These are phyloP conservation scores for Cladosporium sp. DNA, from an alignment of 2,329 filamentous ascomycete species.

Conservation along the genomic window DNA sequence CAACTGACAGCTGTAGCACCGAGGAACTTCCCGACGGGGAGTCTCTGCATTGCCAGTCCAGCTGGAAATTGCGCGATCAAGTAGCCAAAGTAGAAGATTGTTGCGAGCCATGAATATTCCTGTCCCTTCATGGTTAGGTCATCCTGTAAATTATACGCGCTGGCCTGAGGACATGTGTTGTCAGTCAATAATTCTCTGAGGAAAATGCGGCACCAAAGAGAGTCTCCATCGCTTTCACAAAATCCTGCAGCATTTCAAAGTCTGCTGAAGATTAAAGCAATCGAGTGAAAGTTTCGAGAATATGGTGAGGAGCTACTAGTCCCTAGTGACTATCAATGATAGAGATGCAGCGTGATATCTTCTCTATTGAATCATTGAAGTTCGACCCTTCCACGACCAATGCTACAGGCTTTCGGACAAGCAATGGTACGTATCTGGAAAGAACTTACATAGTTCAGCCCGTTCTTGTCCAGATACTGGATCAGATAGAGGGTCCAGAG, in stretches of 20 bases:
- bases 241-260: too few species aligned
- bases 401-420: too few species aligned
- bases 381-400: too few species aligned
- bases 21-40: conserved; percentile 43
- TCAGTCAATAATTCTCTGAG: too few species aligned
- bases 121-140: conserved; percentile 29
- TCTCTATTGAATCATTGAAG: too few species aligned
- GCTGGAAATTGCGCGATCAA: conserved; percentile 41
- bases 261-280: too few species aligned
- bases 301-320: too few species aligned
- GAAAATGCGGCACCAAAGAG: too few species aligned
- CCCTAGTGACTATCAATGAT: too few species aligned
- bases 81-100: conserved; percentile 48
- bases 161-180: conserved; percentile 20
- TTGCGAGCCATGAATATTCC: conserved; percentile 48
- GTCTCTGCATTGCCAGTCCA: conserved; percentile 39
- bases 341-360: too few species aligned
- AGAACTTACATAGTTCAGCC: conserved; percentile 33
- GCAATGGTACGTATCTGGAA: neutral
- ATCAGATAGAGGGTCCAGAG: conserved; percentile 33
- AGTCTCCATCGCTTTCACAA: too few species aligned
- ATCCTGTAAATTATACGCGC: conserved; percentile 42
- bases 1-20: conserved; percentile 36
- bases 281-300: too few species aligned
- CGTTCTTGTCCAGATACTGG: conserved; percentile 37